A percentile compares a stretch with the other conserved stretches of the same genome.
These are phyloP conservation scores for Fusarium tuaranense DNA, from an alignment of 2,329 filamentous ascomycete genomes.

Conservation along the genomic window DNA sequence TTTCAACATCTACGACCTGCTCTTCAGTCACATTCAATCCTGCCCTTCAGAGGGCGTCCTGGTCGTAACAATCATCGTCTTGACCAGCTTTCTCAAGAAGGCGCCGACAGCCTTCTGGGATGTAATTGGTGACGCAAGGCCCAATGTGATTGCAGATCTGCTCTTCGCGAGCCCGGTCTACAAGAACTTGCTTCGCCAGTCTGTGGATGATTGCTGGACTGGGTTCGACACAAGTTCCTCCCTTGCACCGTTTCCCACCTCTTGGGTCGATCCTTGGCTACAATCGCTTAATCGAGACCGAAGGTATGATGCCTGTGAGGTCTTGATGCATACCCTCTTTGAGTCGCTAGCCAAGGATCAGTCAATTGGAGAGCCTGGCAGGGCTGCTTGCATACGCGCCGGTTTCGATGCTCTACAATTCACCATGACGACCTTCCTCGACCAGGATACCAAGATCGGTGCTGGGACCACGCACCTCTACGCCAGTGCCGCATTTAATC, in stretches of 20 bases:
- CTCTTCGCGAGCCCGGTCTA: slow-evolving; percentile 80
- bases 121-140: slow-evolving; percentile 83
- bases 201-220: slow-evolving; percentile 60
- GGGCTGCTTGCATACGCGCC: slow-evolving; percentile 71
- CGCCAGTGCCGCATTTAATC: slow-evolving; percentile 73
- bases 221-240: slow-evolving; percentile 57
- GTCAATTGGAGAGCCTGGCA: slow-evolving; percentile 66
- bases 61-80: slow-evolving; percentile 75
- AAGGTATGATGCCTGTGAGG: slow-evolving; percentile 82
- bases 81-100: slow-evolving; percentile 79
- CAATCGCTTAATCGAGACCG: slow-evolving; percentile 81
- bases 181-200: slow-evolving; percentile 70
- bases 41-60: slow-evolving; percentile 69
- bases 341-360: slow-evolving; percentile 69
- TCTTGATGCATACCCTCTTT: slow-evolving; percentile 81
- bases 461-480: slow-evolving; percentile 69
- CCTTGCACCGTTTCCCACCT: slow-evolving; percentile 73
- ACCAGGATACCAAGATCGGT: slow-evolving; percentile 57
- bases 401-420: slow-evolving; percentile 71
- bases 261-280: slow-evolving; percentile 84
- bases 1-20: slow-evolving; percentile 75
- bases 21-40: slow-evolving; percentile 65
- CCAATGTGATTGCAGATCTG: slow-evolving; percentile 84
- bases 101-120: slow-evolving; percentile 89
- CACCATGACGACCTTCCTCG: slow-evolving; percentile 68